These are phyloP conservation scores for Hypoxylon intermedium DNA, from an alignment of 495 filamentous ascomycete genomes.

Conservation along the genomic window DNA sequence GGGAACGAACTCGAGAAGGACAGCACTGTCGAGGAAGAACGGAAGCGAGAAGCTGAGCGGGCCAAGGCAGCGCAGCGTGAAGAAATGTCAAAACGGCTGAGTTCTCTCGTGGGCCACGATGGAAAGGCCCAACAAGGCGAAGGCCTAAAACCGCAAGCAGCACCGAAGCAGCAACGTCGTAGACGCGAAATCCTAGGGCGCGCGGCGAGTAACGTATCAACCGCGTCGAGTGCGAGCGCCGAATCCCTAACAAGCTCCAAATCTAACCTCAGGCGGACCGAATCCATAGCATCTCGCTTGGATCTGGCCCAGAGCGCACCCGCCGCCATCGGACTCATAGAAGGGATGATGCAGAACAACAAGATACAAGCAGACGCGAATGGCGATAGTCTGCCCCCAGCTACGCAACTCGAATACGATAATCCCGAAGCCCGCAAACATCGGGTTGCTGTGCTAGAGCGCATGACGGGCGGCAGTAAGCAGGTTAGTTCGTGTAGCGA, in stretches of 20 bases:
- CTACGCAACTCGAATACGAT: slow-evolving; percentile 57
- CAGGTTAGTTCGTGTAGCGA: not conserved
- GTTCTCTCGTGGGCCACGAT: slow-evolving; percentile 37
- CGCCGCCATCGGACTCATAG: slow-evolving; percentile 20
- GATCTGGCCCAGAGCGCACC: slow-evolving; percentile 1
- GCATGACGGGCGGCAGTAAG: slow-evolving; percentile 41
- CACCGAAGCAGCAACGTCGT: slow-evolving; percentile 39
- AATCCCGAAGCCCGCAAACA: slow-evolving; percentile 51
- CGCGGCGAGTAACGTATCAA: slow-evolving; percentile 58
- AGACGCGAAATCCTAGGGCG: slow-evolving; percentile 58
- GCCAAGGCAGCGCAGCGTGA: slow-evolving; percentile 31
- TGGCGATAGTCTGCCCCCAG: slow-evolving; percentile 42
- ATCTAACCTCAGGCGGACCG: slow-evolving; percentile 14
- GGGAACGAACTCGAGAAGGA: slow-evolving; percentile 16
- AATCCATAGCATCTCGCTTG: slow-evolving; percentile 21
- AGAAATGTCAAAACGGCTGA: slow-evolving; percentile 37
- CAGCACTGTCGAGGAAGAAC: slow-evolving; percentile 25
- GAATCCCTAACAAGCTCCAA: slow-evolving; percentile 21
- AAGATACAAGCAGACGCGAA: slow-evolving; percentile 13
- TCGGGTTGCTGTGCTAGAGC: slow-evolving; percentile 43
- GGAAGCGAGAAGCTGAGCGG: slow-evolving; percentile 34
- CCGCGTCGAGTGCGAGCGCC: slow-evolving; percentile 43
- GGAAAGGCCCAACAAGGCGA: slow-evolving; percentile 22
- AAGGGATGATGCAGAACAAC: slow-evolving; percentile 28
- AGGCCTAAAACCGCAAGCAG: slow-evolving; percentile 29